A percentile compares a stretch with the other conserved stretches of the same genome.
phyloP scores from a whole-genome alignment of 345 rosid species.

The Lepidium sativum region DNA sequence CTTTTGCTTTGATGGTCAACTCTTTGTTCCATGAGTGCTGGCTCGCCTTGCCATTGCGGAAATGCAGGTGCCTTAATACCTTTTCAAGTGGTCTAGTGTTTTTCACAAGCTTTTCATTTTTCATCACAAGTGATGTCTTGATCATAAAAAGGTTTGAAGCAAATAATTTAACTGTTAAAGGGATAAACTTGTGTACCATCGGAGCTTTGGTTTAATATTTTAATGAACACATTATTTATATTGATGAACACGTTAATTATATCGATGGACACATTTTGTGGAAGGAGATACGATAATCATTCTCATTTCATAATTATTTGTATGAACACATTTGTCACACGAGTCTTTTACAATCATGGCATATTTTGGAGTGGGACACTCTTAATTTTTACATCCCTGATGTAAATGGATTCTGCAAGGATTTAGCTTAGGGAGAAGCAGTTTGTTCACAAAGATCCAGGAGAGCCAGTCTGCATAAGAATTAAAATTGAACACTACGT shows the following conservation, averaged over 20 bases:
- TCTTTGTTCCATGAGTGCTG: neutral
- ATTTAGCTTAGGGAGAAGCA: slow-evolving; percentile 41
- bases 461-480: slow-evolving; percentile 33
- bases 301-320: slow-evolving; percentile 6
- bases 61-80: too few species aligned
- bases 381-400: neutral
- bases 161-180: too few species aligned
- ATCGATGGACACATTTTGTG: too few species aligned
- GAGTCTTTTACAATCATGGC: slow-evolving; percentile 8
- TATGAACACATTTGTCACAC: neutral
- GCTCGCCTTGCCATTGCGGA: too few species aligned
- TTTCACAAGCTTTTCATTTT: too few species aligned
- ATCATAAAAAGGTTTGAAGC: too few species aligned
- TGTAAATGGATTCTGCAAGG: neutral
- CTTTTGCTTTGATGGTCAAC: neutral
- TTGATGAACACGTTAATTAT: too few species aligned
- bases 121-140: too few species aligned
- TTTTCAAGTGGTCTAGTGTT: too few species aligned
- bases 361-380: slow-evolving; percentile 3
- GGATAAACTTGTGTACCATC: too few species aligned
- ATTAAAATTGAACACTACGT: neutral
- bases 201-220: too few species aligned
- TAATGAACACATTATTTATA: too few species aligned
- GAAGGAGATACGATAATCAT: neutral
- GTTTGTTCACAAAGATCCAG: slow-evolving; percentile 87